Evolutionary conservation across 495 filamentous ascomycete genomes (phyloP).

Genomic region (Aspergillus homomorphus): DNA sequence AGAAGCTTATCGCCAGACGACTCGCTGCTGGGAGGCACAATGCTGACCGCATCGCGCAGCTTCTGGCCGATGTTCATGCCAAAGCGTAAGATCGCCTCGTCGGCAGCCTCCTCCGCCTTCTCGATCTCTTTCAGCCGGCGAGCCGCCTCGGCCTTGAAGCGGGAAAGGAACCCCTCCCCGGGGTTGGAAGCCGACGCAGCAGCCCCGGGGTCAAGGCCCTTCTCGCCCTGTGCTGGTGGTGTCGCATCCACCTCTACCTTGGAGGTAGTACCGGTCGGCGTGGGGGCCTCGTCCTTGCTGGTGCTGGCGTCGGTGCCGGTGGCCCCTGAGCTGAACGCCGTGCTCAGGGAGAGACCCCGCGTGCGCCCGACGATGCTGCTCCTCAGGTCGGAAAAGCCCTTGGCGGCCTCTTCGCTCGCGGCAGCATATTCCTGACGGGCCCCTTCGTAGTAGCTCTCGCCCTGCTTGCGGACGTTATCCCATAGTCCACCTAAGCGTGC

Average conservation of each 20-base stretch:
- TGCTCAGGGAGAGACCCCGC: conserved; percentile 65
- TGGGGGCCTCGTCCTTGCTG: conserved; percentile 36
- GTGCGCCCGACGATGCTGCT: conserved; percentile 68
- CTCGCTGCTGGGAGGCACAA: conserved; percentile 63
- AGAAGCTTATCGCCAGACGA: conserved; percentile 53
- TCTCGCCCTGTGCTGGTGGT: conserved; percentile 26
- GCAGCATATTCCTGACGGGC: conserved; percentile 75
- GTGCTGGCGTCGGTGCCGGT: conserved; percentile 7
- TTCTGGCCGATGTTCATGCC: conserved; percentile 89
- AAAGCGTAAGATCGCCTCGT: conserved; percentile 92
- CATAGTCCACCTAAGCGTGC: conserved; percentile 82
- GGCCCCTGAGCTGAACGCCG: conserved; percentile 30
- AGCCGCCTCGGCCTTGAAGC: conserved; percentile 75
- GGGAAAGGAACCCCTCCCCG: conserved; percentile 72
- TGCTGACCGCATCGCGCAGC: conserved; percentile 84
- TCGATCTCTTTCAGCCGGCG: conserved; percentile 88
- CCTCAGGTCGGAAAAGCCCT: conserved; percentile 73
- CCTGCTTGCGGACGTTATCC: conserved; percentile 85
- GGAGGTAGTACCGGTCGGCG: conserved; percentile 30
- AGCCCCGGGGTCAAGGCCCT: conserved; percentile 3
- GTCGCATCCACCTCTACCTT: conserved; percentile 53
- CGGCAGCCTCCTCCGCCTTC: conserved; percentile 92
- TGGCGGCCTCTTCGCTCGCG: conserved; percentile 75
- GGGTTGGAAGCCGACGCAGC: background rate
- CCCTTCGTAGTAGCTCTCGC: conserved; percentile 81